Conservation (phyloP, 257 asterid species). For the Solanum chiquidenum region DNA sequence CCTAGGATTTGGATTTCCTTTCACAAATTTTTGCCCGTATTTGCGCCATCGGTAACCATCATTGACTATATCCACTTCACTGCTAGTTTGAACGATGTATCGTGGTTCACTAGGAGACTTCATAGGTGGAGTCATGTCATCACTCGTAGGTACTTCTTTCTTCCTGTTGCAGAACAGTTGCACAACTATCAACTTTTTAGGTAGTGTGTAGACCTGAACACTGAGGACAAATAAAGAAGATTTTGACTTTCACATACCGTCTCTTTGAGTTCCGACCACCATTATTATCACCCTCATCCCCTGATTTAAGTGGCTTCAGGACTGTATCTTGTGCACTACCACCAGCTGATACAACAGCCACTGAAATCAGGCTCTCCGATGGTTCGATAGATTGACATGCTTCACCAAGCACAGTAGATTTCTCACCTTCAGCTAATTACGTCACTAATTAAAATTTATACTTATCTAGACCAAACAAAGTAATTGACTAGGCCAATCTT, state of each 20-base stretch:
- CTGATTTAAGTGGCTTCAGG: constrained; percentile 14
- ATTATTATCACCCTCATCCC: constrained; percentile 27
- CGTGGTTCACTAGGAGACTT: constrained; percentile 43
- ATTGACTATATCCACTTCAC: constrained; percentile 66
- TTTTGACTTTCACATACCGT: constrained; percentile 41
- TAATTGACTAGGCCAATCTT: background rate
- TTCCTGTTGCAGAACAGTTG: constrained; percentile 47
- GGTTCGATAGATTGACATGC: constrained; percentile 25
- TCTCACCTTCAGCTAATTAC: constrained; percentile 33
- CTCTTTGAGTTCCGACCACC: constrained; percentile 41
- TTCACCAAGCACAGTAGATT: constrained; percentile 12
- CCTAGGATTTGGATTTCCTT: constrained; percentile 98
- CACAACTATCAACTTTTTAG: background rate
- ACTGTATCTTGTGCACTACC: constrained; percentile 21
- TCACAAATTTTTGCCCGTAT: constrained; percentile 90
- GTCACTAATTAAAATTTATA: constrained; percentile 4
- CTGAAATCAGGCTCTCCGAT: constrained; percentile 15
- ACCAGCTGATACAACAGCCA: constrained; percentile 18
- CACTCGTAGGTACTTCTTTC: constrained; percentile 23
- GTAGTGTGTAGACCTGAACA: background rate
- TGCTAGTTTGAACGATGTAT: constrained; percentile 63
- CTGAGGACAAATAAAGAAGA: background rate
- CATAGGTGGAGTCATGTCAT: constrained; percentile 28
- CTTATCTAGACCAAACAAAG: background rate
- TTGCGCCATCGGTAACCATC: constrained; percentile 98